Evolutionary conservation across 2,329 filamentous ascomycete species (phyloP).

Genomic region (Pseudogymnoascus sp.): DNA sequence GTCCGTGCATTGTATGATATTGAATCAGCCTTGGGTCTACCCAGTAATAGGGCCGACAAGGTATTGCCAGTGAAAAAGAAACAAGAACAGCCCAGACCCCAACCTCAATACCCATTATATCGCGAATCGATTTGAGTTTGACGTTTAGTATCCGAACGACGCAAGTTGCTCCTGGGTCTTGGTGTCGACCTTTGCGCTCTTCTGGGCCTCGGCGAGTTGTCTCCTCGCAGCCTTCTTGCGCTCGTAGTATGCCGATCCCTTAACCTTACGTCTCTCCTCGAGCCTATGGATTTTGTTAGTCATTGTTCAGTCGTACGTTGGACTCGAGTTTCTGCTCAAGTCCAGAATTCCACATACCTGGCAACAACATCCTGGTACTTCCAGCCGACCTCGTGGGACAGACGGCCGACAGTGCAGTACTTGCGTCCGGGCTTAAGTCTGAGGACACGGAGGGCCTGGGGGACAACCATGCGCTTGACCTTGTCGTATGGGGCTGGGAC

Average conservation of each 20-base stretch:
- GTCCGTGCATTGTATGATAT: constrained; percentile 21
- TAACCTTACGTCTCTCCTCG: constrained; percentile 99
- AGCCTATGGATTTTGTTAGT: constrained; percentile 51
- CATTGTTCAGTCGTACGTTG: neutral
- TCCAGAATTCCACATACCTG: constrained; percentile 47
- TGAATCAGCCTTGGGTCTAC: constrained; percentile 25
- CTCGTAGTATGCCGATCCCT: constrained; percentile 98
- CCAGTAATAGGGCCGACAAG: constrained; percentile 25
- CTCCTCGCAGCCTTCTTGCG: constrained; percentile 95
- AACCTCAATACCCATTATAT: constrained; percentile 13
- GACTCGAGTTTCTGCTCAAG: constrained; percentile 18
- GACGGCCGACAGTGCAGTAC: constrained; percentile 98
- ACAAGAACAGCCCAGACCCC: constrained; percentile 19
- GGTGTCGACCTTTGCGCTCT: constrained; percentile 76
- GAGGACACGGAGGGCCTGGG: constrained; percentile 93
- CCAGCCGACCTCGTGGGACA: constrained; percentile 99
- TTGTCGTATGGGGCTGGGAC: constrained; percentile 98
- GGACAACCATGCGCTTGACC: constrained; percentile 99
- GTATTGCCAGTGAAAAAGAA: constrained; percentile 26
- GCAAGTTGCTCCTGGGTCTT: constrained; percentile 85
- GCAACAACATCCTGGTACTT: constrained; percentile 99
- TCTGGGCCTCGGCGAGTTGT: constrained; percentile 88
- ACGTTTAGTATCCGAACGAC: constrained; percentile 77
- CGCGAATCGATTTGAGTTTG: constrained; percentile 9
- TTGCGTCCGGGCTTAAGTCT: constrained; percentile 98